phyloP scores from a whole-genome alignment of 495 filamentous ascomycete species.

The Chaetomium fimeti region DNA sequence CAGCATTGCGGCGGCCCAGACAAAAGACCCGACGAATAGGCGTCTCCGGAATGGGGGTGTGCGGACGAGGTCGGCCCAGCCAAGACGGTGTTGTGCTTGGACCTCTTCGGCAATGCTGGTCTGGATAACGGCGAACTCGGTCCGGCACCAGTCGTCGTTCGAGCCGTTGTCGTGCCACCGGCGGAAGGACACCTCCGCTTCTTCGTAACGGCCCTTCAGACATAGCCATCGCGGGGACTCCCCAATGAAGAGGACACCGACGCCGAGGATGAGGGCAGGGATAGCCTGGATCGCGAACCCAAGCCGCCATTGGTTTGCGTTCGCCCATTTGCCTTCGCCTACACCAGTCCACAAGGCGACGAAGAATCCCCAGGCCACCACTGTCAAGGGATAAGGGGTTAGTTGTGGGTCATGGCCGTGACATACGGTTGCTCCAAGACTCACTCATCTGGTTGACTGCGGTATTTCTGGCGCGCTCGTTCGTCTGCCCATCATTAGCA shows the following conservation, averaged over 20 bases:
- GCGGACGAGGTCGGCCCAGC: slow-evolving; percentile 48
- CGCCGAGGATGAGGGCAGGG: slow-evolving; percentile 50
- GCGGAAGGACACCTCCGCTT: slow-evolving; percentile 44
- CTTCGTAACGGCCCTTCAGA: slow-evolving; percentile 48
- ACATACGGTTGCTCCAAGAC: background rate
- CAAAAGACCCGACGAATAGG: slow-evolving; percentile 52
- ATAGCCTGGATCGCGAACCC: slow-evolving; percentile 55
- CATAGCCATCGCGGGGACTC: slow-evolving; percentile 61
- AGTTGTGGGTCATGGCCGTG: background rate
- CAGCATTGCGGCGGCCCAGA: slow-evolving; percentile 55
- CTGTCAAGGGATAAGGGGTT: slow-evolving; percentile 23
- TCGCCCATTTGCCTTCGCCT: slow-evolving; percentile 42
- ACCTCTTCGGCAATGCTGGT: slow-evolving; percentile 46
- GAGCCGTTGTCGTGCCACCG: slow-evolving; percentile 47
- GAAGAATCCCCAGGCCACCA: slow-evolving; percentile 56
- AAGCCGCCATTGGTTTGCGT: slow-evolving; percentile 52
- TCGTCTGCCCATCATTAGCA: slow-evolving; percentile 36
- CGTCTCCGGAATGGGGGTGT: slow-evolving; percentile 49
- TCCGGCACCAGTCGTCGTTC: slow-evolving; percentile 46
- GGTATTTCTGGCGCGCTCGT: slow-evolving; percentile 49
- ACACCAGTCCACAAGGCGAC: slow-evolving; percentile 44
- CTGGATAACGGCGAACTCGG: slow-evolving; percentile 50
- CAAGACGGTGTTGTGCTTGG: slow-evolving; percentile 33
- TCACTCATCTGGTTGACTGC: slow-evolving; percentile 43
- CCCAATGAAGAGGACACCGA: slow-evolving; percentile 52